Conservation (phyloP, 768 basidiomycete genomes). For the Sporobolomyces roseus region DNA sequence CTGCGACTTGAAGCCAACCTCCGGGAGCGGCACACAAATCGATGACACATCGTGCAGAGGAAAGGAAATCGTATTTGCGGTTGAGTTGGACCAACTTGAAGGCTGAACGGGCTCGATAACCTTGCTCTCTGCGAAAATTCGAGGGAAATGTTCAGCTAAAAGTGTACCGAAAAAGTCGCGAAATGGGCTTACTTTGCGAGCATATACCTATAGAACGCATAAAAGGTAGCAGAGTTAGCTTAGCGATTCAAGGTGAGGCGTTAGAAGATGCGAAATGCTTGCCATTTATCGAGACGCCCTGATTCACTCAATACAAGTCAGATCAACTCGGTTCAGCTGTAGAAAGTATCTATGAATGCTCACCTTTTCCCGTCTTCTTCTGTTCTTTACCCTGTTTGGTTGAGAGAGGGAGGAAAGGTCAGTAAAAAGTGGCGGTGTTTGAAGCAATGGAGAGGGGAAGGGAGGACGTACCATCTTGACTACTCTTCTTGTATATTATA, state of each 20-base stretch:
- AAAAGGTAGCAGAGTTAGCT: not conserved
- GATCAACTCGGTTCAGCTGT: not conserved
- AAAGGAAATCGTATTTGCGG: conserved; percentile 92
- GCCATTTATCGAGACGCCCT: conserved; percentile 42
- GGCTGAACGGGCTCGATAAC: conserved; percentile 97
- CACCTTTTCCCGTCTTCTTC: conserved; percentile 68
- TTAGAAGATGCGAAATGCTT: not conserved
- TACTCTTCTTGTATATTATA: not conserved
- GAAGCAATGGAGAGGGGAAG: not conserved
- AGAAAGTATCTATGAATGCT: not conserved
- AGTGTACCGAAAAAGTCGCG: too few relatives aligned
- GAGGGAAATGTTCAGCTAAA: conserved; percentile 3
- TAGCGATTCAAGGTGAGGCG: not conserved
- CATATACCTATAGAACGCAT: conserved; percentile 27
- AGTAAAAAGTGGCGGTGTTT: conserved; percentile 25
- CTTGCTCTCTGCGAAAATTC: conserved; percentile 88
- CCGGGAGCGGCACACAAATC: conserved; percentile 98
- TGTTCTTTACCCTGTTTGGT: conserved; percentile 50
- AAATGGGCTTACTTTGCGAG: conserved; percentile 42
- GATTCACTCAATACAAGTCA: not conserved
- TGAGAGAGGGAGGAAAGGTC: not conserved
- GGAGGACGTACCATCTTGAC: conserved; percentile 19
- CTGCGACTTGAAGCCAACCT: conserved; percentile 97
- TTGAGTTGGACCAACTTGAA: conserved; percentile 99
- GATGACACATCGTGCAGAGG: conserved; percentile 80